Evolutionary conservation across 1,139 yeast species (phyloP), one percentile per base, ranked within the genome.

Genomic region (Geotrichum histeridarum): DNA sequence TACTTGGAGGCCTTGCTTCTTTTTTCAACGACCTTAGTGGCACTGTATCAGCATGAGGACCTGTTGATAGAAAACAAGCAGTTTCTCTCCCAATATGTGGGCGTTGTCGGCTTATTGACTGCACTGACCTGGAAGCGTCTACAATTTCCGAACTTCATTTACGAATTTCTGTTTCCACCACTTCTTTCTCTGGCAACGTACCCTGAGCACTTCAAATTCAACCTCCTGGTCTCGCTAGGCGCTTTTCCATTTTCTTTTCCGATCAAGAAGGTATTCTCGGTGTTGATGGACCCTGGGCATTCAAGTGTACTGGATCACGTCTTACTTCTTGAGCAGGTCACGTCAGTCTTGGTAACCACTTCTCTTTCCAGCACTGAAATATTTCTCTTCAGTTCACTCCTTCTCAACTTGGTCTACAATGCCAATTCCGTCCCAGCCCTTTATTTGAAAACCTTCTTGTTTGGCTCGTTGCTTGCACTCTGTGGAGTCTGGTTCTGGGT

Each of bases 341-440:
- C 22, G 9, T 35, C 41, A 18, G 31, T 39, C 9, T 35, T 43
- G n/a, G 47, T 43, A 1, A 35, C 43, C 17, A 47, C 58, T 8
- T 63, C 67, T n/a, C 58, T 65, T 35, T 56, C 64, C 1, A 52
- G 41, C 17, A 56, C 62, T 0, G 68, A 65, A 53, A 53, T 55
- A 9, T 57, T 60, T 30, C 57, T 65, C 33, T 60, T 63, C 38
- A 50, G 65, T 22, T 53, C 64, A 1, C 48, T 64, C 43, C 43
- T 64, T 15, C 57, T 58, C 11, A 62, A 62, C 44, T 32, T 62
- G 38, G 41, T 61, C 2, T n/a, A 56, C 14, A 46, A 42, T 17
- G 42, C 51, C 4, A n/a, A 14, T 1, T 35, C 55, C 14, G 30
- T 37, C 5, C 39, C 51, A n/a, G 55, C 42, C 9, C 5, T 55